A percentile compares a stretch with the other conserved stretches of the same genome.
phyloP scores from a whole-genome alignment of 768 basidiomycete genomes.

The Kwoniella dendrophila region DNA sequence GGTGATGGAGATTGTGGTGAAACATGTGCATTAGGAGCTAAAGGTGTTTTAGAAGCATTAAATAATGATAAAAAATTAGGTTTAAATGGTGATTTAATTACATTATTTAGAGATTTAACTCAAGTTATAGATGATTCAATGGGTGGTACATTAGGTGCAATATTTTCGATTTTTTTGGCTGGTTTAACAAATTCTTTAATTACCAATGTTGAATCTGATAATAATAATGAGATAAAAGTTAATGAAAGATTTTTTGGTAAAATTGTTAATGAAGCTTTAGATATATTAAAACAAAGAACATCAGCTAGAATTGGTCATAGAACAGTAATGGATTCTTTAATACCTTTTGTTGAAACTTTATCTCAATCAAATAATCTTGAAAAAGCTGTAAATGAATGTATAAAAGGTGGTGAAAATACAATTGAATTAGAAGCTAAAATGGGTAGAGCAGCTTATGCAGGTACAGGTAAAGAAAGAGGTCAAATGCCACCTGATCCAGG shows the following conservation, averaged over 20 bases:
- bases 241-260: constrained; percentile 39
- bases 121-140: constrained; percentile 53
- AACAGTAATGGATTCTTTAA: constrained; percentile 55
- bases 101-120: constrained; percentile 47
- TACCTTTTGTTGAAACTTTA: constrained; percentile 51
- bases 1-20: constrained; percentile 55
- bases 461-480: constrained; percentile 31
- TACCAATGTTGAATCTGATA: constrained; percentile 18
- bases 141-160: constrained; percentile 53
- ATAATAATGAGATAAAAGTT: constrained; percentile 12
- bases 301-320: constrained; percentile 51
- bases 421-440: constrained; percentile 44
- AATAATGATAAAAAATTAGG: constrained; percentile 42
- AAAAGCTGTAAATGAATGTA: constrained; percentile 38
- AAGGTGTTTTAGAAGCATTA: constrained; percentile 42
- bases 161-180: constrained; percentile 53
- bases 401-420: constrained; percentile 46
- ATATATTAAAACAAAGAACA: constrained; percentile 50
- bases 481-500: constrained; percentile 53
- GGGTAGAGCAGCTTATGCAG: constrained; percentile 52
- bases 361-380: constrained; percentile 33
- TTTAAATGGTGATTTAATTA: constrained; percentile 44
- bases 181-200: constrained; percentile 47
- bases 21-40: constrained; percentile 49
- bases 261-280: constrained; percentile 35